Evolutionary conservation across 2,329 filamentous ascomycete species (phyloP).

Genomic region (Exophiala calicioides): DNA sequence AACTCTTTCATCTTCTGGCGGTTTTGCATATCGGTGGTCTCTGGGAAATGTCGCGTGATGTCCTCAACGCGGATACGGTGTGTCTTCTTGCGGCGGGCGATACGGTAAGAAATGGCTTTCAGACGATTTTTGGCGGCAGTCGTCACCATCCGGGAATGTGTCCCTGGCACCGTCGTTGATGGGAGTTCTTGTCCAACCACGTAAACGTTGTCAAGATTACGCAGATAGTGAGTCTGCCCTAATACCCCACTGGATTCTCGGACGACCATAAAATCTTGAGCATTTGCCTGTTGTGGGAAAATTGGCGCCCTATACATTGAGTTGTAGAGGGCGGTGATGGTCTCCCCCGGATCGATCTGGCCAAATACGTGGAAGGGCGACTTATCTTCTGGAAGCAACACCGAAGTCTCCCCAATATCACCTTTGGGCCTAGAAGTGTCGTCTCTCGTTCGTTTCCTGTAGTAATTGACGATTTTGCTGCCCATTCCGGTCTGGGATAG

Average conservation of each 20-base stretch:
- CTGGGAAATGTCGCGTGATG: conserved; percentile 88
- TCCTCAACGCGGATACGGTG: conserved; percentile 73
- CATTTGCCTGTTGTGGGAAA: conserved; percentile 78
- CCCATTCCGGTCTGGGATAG: conserved; percentile 98
- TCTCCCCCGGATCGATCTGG: conserved; percentile 86
- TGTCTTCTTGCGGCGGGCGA: conserved; percentile 74
- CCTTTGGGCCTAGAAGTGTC: conserved; percentile 73
- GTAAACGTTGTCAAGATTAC: conserved; percentile 87
- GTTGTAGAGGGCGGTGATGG: conserved; percentile 87
- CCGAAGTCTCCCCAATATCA: conserved; percentile 84
- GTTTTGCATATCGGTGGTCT: conserved; percentile 92
- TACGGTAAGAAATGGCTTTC: conserved; percentile 91
- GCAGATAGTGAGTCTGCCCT: conserved; percentile 79
- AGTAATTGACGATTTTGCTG: conserved; percentile 94
- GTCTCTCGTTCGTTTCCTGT: conserved; percentile 78
- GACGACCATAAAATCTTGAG: conserved; percentile 82
- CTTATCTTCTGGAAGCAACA: conserved; percentile 88
- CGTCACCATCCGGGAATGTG: conserved; percentile 91
- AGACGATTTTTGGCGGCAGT: conserved; percentile 96
- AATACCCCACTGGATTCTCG: conserved; percentile 75
- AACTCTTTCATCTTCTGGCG: conserved; percentile 97
- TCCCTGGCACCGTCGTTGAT: conserved; percentile 86
- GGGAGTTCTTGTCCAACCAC: conserved; percentile 93
- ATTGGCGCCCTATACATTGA: conserved; percentile 93
- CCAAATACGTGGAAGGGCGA: conserved; percentile 96